phyloP scores from a whole-genome alignment of 495 filamentous ascomycete genomes.

The Aspergillus incahuasiensis region DNA sequence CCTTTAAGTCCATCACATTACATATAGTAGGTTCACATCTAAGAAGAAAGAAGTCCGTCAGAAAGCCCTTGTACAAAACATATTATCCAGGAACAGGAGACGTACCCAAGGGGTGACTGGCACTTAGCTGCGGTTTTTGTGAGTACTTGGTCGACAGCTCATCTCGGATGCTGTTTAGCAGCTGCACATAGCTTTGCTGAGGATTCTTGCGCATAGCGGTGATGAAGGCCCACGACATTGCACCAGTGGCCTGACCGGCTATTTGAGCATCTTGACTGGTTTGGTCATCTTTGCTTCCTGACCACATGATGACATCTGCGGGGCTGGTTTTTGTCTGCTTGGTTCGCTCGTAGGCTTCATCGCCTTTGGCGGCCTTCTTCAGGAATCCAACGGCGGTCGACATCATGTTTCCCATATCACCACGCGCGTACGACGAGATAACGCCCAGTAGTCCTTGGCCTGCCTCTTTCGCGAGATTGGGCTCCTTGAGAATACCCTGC shows the following conservation, averaged over 20 bases:
- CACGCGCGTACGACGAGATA: conserved; percentile 83
- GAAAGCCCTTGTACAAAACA: conserved; percentile 18
- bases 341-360: conserved; percentile 73
- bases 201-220: conserved; percentile 92
- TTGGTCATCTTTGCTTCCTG: conserved; percentile 92
- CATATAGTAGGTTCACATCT: conserved; percentile 63
- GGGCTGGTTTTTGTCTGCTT: conserved; percentile 88
- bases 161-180: conserved; percentile 92
- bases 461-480: conserved; percentile 95
- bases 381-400: conserved; percentile 79
- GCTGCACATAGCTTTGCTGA: conserved; percentile 93
- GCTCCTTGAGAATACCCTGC: conserved; percentile 92
- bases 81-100: conserved; percentile 20
- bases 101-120: conserved; percentile 92
- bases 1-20: conserved; percentile 47
- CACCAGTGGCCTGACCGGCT: conserved; percentile 83
- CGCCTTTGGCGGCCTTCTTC: conserved; percentile 86
- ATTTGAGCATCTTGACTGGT: conserved; percentile 67
- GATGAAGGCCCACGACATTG: conserved; percentile 98
- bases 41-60: conserved; percentile 29
- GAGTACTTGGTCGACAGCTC: conserved; percentile 84
- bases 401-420: conserved; percentile 81
- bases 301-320: conserved; percentile 97
- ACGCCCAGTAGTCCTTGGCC: conserved; percentile 88
- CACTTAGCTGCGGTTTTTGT: conserved; percentile 95